Evolutionary conservation across 148 eudicot genomes (phyloP).

Genomic region (Rhododendron williamsianum): DNA sequence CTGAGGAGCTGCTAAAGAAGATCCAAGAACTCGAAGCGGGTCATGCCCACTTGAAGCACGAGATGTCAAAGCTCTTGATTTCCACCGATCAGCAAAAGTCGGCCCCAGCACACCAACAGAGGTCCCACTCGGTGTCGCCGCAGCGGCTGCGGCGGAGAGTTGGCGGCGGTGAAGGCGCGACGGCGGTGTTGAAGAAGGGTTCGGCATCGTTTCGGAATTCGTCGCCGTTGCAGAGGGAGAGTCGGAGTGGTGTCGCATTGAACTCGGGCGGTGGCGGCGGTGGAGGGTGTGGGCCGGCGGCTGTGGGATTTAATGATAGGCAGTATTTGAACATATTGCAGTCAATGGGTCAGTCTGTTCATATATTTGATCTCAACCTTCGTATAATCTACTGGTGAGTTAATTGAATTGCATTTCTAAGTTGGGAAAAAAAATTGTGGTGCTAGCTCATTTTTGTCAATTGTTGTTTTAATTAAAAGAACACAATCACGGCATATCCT

Average conservation of each 20-base stretch:
- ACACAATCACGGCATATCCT: not conserved
- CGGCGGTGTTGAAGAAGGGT: constrained; percentile 42
- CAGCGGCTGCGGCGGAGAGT: constrained; percentile 36
- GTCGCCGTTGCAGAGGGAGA: constrained; percentile 74
- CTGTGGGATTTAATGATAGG: constrained; percentile 51
- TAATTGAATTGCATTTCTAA: not conserved
- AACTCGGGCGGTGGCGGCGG: not conserved
- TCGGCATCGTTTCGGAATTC: constrained; percentile 50
- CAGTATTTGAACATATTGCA: constrained; percentile 86
- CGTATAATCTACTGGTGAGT: constrained; percentile 74
- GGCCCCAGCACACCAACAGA: constrained; percentile 14
- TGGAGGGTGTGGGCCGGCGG: constrained; percentile 12
- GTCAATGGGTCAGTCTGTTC: constrained; percentile 88
- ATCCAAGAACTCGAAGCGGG: constrained; percentile 75
- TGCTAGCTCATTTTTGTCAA: not conserved
- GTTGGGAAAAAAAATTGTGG: not conserved
- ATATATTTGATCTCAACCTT: constrained; percentile 56
- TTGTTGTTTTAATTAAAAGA: not conserved
- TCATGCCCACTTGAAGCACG: constrained; percentile 68
- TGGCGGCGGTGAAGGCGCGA: constrained; percentile 20
- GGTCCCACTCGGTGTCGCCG: constrained; percentile 81
- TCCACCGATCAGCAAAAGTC: constrained; percentile 15
- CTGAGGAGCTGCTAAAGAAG: constrained; percentile 73
- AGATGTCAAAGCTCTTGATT: constrained; percentile 61
- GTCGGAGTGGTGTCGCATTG: constrained; percentile 19